Evolutionary conservation across 2,329 filamentous ascomycete species (phyloP).

Genomic region (Teratosphaeria viscida): DNA sequence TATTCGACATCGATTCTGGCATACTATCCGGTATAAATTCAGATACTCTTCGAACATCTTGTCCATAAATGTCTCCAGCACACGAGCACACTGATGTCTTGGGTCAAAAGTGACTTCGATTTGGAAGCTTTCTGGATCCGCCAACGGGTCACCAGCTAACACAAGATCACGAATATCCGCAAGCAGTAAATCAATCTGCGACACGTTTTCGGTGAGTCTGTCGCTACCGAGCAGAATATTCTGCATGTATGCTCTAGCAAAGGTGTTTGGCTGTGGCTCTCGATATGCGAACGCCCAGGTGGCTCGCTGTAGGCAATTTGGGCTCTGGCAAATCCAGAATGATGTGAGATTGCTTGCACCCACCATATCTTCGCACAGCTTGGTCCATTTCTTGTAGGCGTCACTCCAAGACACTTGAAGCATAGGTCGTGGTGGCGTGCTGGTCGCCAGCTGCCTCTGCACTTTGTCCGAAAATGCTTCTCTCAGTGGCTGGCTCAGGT

Average conservation of each 20-base stretch:
- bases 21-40: slow-evolving; percentile 72
- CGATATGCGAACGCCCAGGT: slow-evolving; percentile 63
- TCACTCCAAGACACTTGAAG: slow-evolving; percentile 65
- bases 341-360: slow-evolving; percentile 34
- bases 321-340: slow-evolving; percentile 11
- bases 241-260: slow-evolving; percentile 54
- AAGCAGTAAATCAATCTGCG: slow-evolving; percentile 63
- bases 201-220: slow-evolving; percentile 55
- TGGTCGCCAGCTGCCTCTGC: slow-evolving; percentile 84
- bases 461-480: slow-evolving; percentile 84
- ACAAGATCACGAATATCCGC: slow-evolving; percentile 71
- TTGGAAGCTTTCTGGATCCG: slow-evolving; percentile 65
- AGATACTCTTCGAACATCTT: slow-evolving; percentile 54
- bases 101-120: slow-evolving; percentile 65
- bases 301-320: slow-evolving; percentile 15
- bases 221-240: slow-evolving; percentile 57
- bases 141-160: slow-evolving; percentile 58
- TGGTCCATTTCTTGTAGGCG: slow-evolving; percentile 58
- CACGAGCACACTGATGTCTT: slow-evolving; percentile 59
- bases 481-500: slow-evolving; percentile 54
- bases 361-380: slow-evolving; percentile 60
- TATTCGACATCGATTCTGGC: slow-evolving; percentile 81
- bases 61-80: slow-evolving; percentile 60
- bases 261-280: slow-evolving; percentile 73
- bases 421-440: slow-evolving; percentile 84